Base-by-base conservation (phyloP, 331 rosid species). In the Quercus tomentella region DNA sequence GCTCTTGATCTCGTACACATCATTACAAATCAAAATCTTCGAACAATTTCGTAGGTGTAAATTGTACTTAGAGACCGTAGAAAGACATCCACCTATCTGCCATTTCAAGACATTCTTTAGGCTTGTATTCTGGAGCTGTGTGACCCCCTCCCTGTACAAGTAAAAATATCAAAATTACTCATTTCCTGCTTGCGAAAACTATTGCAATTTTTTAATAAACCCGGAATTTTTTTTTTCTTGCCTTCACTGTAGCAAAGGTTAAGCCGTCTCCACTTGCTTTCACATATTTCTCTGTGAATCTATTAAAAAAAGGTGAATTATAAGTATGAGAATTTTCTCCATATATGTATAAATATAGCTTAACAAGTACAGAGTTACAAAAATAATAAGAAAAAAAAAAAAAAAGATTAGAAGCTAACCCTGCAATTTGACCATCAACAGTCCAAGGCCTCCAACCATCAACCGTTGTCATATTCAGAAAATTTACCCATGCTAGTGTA, bases 61-160 rank as follows among this genome's bases (percentile, higher is more conserved):
- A 1, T 31, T 30, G 5, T 2, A 5, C 20, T 80, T 63, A 82
- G 21, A 77, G 49, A 55, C 37, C 52, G 9, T 28, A 72, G 49
- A 4, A 60, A 28, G 75, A 49, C 9, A 80, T 11, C 84, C 84
- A 81, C 31, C 81, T 76, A 76, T 76, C 73, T 5, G 43, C 25
- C 77, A 81, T 76, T 7, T 52, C 80, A 31, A 81, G 43, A 23
- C 77, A 72, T 76, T 76, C 7, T 74, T 58, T 5, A 18, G 81
- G 74, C 56, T 70, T 81, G 77, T 69, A 81, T 26, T 81, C 84
- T 17, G 84, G 84, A 60, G 81, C 84, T 31, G 84, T 76, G 74
- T 76, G 80, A 3, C 81, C 84, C 8, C 68, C 84, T 70, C 81
- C 81, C 84, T 81, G 12, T 15, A 4, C 52, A 67, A 31, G 45